Evolutionary conservation across 1,284 basidiomycete species (phyloP).

Genomic region (Agroathelia rolfsii): DNA sequence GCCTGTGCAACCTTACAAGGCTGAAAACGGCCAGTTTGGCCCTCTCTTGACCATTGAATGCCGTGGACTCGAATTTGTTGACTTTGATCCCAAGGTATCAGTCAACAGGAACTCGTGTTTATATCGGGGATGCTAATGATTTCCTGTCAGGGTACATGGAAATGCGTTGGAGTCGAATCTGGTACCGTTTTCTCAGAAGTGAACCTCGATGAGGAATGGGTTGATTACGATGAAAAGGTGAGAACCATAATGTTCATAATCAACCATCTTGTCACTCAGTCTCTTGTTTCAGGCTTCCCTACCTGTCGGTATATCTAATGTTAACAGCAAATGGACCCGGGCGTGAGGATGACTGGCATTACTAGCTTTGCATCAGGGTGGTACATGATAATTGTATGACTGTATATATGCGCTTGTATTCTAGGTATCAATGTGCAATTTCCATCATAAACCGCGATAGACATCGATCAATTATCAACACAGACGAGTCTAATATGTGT

Average conservation of each 20-base stretch:
- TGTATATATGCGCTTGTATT: no score
- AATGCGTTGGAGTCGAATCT: constrained; percentile 48
- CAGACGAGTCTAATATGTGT: no score
- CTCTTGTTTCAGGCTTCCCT: constrained; percentile 35
- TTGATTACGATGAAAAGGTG: constrained; percentile 77
- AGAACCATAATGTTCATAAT: constrained; percentile 7
- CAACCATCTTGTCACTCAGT: constrained; percentile 1
- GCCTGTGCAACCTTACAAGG: constrained; percentile 43
- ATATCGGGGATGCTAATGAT: no score
- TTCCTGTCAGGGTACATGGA: constrained; percentile 54
- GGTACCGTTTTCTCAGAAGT: constrained; percentile 52
- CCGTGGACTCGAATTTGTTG: constrained; percentile 66
- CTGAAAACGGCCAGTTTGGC: constrained; percentile 49
- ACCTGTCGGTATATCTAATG: constrained; percentile 55
- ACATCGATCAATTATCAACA: no score
- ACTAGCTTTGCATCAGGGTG: no score
- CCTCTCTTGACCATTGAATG: constrained; percentile 64
- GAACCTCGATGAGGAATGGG: constrained; percentile 63
- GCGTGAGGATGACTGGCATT: constrained; percentile 26
- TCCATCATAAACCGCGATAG: no score
- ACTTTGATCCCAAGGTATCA: constrained; percentile 59
- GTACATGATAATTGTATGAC: no score
- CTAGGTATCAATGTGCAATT: no score
- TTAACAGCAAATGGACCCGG: constrained; percentile 55
- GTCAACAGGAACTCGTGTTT: no score